Conservation (phyloP, 495 filamentous ascomycete genomes). For the Jackrogersella minutella region DNA sequence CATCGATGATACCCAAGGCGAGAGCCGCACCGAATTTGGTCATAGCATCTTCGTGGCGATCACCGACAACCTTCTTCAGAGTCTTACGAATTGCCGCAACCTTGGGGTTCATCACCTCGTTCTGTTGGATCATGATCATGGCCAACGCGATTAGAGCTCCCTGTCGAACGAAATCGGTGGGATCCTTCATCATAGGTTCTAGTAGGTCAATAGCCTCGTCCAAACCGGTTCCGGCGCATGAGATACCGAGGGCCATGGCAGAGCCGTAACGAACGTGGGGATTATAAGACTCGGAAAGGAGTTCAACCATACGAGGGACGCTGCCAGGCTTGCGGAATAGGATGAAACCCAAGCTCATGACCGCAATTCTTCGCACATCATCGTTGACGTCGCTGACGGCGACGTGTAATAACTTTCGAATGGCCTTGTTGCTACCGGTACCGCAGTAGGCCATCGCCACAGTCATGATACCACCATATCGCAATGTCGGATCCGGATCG, state of each 20-base stretch:
- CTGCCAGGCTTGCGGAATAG: constrained; percentile 97
- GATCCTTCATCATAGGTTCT: constrained; percentile 99
- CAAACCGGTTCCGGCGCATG: constrained; percentile 94
- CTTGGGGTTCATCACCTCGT: constrained; percentile 93
- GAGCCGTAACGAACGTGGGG: constrained; percentile 98
- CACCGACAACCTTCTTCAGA: constrained; percentile 87
- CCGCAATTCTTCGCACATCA: constrained; percentile 95
- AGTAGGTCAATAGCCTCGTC: constrained; percentile 97
- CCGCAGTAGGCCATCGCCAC: constrained; percentile 97
- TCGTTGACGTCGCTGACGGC: constrained; percentile 99
- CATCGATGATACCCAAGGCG: constrained; percentile 96
- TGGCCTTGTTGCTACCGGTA: constrained; percentile 97
- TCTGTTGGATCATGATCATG: constrained; percentile 99
- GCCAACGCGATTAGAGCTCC: constrained; percentile 93
- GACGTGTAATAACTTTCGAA: constrained; percentile 94
- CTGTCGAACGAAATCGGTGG: constrained; percentile 97
- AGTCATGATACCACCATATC: constrained; percentile 99
- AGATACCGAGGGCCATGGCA: constrained; percentile 97
- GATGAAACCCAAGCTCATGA: constrained; percentile 98
- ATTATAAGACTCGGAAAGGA: constrained; percentile 97
- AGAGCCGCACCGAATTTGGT: constrained; percentile 96
- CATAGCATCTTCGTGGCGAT: constrained; percentile 99
- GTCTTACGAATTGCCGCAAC: constrained; percentile 82
- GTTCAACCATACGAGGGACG: constrained; percentile 98
- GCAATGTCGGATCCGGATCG: constrained; percentile 90